These are phyloP conservation scores for Rhodocollybia butyracea DNA, from an alignment of 768 basidiomycete genomes.

Conservation along the genomic window DNA sequence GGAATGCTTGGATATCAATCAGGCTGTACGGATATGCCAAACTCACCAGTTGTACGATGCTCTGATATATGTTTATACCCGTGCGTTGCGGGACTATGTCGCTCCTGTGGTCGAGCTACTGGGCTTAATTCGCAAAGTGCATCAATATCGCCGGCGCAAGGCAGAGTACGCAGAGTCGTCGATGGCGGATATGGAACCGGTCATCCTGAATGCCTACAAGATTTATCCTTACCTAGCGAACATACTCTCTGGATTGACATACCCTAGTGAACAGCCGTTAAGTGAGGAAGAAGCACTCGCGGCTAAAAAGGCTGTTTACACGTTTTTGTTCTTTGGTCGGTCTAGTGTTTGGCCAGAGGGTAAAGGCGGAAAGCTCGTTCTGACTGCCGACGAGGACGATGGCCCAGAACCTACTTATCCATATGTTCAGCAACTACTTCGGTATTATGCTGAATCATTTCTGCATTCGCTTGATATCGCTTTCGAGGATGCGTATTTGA, in stretches of 20 bases:
- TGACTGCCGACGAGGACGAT: slow-evolving; percentile 73
- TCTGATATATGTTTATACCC: slow-evolving; percentile 89
- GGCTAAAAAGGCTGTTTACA: slow-evolving; percentile 75
- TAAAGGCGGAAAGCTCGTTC: slow-evolving; percentile 65
- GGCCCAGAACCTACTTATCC: slow-evolving; percentile 85
- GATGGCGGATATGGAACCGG: slow-evolving; percentile 43
- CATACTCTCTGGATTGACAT: slow-evolving; percentile 76
- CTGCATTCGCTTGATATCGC: slow-evolving; percentile 92
- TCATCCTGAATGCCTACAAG: slow-evolving; percentile 81
- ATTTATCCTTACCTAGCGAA: slow-evolving; percentile 86
- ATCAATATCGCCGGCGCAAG: slow-evolving; percentile 44
- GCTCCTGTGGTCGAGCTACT: slow-evolving; percentile 86
- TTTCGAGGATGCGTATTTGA: slow-evolving; percentile 90
- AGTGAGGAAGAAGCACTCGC: slow-evolving; percentile 56
- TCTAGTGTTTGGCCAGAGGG: slow-evolving; percentile 77
- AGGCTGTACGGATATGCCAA: slow-evolving; percentile 85
- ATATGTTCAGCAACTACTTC: slow-evolving; percentile 78
- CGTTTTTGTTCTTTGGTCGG: slow-evolving; percentile 80
- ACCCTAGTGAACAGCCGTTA: slow-evolving; percentile 80
- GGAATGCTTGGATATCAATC: slow-evolving; percentile 86
- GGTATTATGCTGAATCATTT: slow-evolving; percentile 91
- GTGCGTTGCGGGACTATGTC: slow-evolving; percentile 84
- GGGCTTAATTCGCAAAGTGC: slow-evolving; percentile 67
- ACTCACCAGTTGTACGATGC: slow-evolving; percentile 86
- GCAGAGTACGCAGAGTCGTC: slow-evolving; percentile 28